Percentiles rank a stretch among this genome's conserved stretches.
These are phyloP conservation scores for Spiromastix sp. DNA, from an alignment of 2,329 filamentous ascomycete species.

Conservation along the genomic window DNA sequence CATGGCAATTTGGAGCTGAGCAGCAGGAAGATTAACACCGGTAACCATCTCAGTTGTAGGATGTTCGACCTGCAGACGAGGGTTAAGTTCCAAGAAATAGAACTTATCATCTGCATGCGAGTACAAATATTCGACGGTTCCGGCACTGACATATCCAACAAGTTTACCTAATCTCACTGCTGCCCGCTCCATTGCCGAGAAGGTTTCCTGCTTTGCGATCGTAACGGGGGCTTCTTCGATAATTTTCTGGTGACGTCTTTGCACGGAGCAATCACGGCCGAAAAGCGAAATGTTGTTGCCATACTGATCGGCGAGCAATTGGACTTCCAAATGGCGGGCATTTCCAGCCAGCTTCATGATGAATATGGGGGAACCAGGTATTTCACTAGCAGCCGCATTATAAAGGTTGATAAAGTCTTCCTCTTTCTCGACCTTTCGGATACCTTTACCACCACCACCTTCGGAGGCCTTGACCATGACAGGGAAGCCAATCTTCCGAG, in stretches of 20 bases:
- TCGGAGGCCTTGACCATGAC: conserved; percentile 99
- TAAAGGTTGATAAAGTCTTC: conserved; percentile 79
- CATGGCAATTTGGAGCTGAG: conserved; percentile 98
- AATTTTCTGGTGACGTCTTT: conserved; percentile 98
- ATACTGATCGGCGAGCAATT: conserved; percentile 95
- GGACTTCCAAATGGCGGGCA: conserved; percentile 92
- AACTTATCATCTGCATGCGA: conserved; percentile 97
- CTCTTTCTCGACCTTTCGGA: conserved; percentile 83
- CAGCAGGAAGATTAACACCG: conserved; percentile 91
- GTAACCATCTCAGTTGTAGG: conserved; percentile 99
- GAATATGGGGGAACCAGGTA: conserved; percentile 97
- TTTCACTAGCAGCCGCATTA: conserved; percentile 93
- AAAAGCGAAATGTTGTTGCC: conserved; percentile 99
- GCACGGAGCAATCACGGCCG: conserved; percentile 95
- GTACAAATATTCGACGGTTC: conserved; percentile 98
- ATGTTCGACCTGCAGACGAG: conserved; percentile 98
- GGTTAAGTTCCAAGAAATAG: conserved; percentile 98
- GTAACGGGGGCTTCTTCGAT: conserved; percentile 98
- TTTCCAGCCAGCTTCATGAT: conserved; percentile 99
- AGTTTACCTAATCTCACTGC: conserved; percentile 87
- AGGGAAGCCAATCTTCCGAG: conserved; percentile 87
- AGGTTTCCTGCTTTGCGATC: conserved; percentile 79
- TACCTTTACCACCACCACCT: conserved; percentile 97
- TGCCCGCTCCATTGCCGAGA: conserved; percentile 93
- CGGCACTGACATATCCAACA: conserved; percentile 95